Base-by-base conservation (phyloP, 495 filamentous ascomycete genomes). In the Bacidia rubella region DNA sequence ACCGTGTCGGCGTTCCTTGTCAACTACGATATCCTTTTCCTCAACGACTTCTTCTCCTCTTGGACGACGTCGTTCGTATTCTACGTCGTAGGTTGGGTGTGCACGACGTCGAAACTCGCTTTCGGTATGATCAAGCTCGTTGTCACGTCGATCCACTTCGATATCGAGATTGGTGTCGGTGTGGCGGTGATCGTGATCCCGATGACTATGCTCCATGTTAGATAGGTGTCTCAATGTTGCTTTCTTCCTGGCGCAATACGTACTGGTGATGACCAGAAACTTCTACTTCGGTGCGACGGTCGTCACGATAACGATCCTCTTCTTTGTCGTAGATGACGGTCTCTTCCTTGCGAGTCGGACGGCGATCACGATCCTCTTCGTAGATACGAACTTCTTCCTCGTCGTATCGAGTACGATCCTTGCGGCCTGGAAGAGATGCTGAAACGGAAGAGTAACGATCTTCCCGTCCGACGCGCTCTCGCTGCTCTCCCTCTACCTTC, bases 391-490 rank as follows among this genome's bases (percentile, higher is more conserved):
- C 75, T 74, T 93, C 84, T 79, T 90, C 83, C 72, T 86, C 80
- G 66, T 76, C 77, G 74, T 80, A 81, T 70, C 76, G 64, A 54
- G 62, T 62, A 47, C 65, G 65, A 60, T 70, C 63, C 57, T 59
- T 72, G 65, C 81, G 76, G 66, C 71, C 74, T 52, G 78, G 81
- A 63, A 79, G 77, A 73, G 77, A 79, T 71, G 78, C 77, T 72
- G 79, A 73, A 74, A 75, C 67, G 66, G 76, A 78, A 71, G 76
- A 75, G 71, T 73, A 69, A 66, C 69, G 70, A 74, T 76, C 74
- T 65, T 71, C 70, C 87, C 85, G 90, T 88, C 88, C 87, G 85
- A 78, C 79, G 85, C 78, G 74, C 71, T 74, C 79, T 84, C 78
- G 74, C 71, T 74, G 78, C 66, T 92, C 83, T 72, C 85, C 83